Evolutionary conservation across 495 filamentous ascomycete genomes (phyloP).

Genomic region (Rusavskia elegans): DNA sequence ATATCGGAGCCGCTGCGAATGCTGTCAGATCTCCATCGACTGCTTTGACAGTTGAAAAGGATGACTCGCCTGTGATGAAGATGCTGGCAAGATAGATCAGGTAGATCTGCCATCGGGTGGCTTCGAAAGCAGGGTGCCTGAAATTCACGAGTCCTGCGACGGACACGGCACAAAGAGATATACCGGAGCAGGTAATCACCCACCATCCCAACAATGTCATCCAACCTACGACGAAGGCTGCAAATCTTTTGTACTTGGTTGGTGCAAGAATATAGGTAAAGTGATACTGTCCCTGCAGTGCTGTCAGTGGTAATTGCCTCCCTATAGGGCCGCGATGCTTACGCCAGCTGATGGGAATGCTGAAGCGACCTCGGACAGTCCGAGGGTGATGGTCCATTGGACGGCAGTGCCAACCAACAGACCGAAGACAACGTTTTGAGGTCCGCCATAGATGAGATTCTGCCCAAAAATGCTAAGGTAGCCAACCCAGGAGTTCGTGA

Average conservation of each 20-base stretch:
- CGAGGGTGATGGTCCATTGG: slow-evolving; percentile 15
- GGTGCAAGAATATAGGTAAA: slow-evolving; percentile 18
- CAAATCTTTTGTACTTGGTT: slow-evolving; percentile 8
- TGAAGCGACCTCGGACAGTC: slow-evolving; percentile 16
- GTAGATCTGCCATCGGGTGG: slow-evolving; percentile 17
- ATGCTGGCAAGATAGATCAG: slow-evolving; percentile 13
- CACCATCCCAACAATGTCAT: slow-evolving; percentile 23
- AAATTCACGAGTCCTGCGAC: slow-evolving; percentile 14
- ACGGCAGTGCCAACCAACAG: slow-evolving; percentile 11
- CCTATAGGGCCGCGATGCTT: neutral
- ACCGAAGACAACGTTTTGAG: slow-evolving; percentile 11
- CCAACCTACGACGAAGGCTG: slow-evolving; percentile 22
- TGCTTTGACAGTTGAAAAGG: neutral
- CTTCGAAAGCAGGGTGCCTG: slow-evolving; percentile 10
- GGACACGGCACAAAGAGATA: slow-evolving; percentile 10
- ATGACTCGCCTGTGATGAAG: slow-evolving; percentile 1
- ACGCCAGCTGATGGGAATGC: slow-evolving; percentile 13
- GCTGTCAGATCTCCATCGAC: neutral
- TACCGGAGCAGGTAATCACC: slow-evolving; percentile 14
- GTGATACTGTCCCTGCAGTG: slow-evolving; percentile 18
- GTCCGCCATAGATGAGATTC: slow-evolving; percentile 15
- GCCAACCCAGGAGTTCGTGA: slow-evolving; percentile 26
- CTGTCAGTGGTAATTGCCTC: slow-evolving; percentile 15
- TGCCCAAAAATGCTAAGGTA: slow-evolving; percentile 13
- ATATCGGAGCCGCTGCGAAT: slow-evolving; percentile 14